Evolutionary conservation across 78 protist species (phyloP), one percentile per base, ranked within the genome.

Genomic region (Dictyostelium capitatum): DNA sequence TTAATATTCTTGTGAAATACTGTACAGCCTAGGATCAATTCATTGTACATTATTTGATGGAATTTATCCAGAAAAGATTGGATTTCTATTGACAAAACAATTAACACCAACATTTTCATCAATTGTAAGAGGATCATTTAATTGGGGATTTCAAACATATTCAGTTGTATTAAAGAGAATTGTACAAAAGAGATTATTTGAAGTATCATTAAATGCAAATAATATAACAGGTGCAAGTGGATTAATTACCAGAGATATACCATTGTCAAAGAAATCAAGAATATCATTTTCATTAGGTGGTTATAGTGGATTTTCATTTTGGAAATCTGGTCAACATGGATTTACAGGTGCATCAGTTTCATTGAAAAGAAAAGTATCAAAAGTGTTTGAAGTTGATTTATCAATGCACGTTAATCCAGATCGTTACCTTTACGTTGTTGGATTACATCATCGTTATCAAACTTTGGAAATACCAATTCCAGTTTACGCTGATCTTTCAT

Each of bases 401-500:
- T 20, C 72, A 4, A 54, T 87, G 79, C 23, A 56, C 30, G 6
- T 50, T 20, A 43, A 15, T 23, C 64, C 83, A 54, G 20, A 48
- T 7, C 62, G 70, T 28, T 77, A 48, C 67, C 43, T 77, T 10
- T 87, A 87, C 14, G 43, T 62, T 0, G 41, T 87, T 17, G 84
- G 79, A 10, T 20, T 87, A 8, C 78, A 77, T 14, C 93, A 87
- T 37, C 79, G 70, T 28, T 87, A 64, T 46, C 93, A 87, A 37
- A 41, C 79, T 0, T 48, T 87, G 53, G 84, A 87, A 6, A 87
- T 87, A 5, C 93, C 93, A 28, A 74, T 84, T 46, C 82, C 82
- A 25, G 65, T 75, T 48, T 75, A 64, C 8, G 54, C 84, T 0
- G 80, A 87, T 37, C 2, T 87, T 17, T 67, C 70, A 3, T 51